phyloP scores from a whole-genome alignment of 441 rosid genomes.

The Gossypium gossypioides region DNA sequence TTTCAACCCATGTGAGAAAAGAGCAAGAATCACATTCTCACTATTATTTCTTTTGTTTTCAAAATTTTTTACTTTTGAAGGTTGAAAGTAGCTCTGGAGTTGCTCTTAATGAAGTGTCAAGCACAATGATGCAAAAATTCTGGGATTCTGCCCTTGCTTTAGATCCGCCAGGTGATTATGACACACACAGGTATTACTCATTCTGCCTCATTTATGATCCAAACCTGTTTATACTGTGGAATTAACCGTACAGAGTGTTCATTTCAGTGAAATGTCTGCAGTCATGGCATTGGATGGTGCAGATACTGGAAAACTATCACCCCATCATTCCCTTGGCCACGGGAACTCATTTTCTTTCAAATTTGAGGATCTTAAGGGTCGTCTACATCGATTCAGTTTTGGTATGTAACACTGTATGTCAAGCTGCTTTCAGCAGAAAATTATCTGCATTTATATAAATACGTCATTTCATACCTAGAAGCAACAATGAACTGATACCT shows the following conservation, averaged over 20 bases:
- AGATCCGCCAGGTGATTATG: constrained; percentile 75
- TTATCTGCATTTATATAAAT: constrained; percentile 2
- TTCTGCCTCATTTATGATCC: constrained; percentile 12
- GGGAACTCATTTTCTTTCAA: constrained; percentile 66
- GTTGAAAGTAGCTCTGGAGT: constrained; percentile 74
- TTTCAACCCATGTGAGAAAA: neutral
- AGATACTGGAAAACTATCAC: constrained; percentile 40
- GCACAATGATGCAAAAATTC: constrained; percentile 90
- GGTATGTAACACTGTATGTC: constrained; percentile 31
- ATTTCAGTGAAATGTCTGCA: constrained; percentile 71
- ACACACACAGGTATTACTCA: constrained; percentile 43
- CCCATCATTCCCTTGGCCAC: constrained; percentile 53
- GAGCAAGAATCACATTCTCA: neutral
- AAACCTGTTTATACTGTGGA: constrained; percentile 10
- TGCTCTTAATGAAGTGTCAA: constrained; percentile 61
- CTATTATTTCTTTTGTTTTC: neutral
- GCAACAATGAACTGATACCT: neutral
- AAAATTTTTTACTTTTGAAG: constrained; percentile 21
- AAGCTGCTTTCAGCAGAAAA: neutral
- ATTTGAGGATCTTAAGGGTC: constrained; percentile 63
- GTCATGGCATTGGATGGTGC: constrained; percentile 50
- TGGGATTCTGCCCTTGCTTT: constrained; percentile 86
- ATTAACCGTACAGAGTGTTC: constrained; percentile 20
- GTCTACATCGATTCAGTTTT: constrained; percentile 61
- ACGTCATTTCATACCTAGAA: neutral